A percentile compares a stretch with the other conserved stretches of the same genome.
phyloP scores from a whole-genome alignment of 371 early-diverging fungal species.

The Mucor ambiguus region DNA sequence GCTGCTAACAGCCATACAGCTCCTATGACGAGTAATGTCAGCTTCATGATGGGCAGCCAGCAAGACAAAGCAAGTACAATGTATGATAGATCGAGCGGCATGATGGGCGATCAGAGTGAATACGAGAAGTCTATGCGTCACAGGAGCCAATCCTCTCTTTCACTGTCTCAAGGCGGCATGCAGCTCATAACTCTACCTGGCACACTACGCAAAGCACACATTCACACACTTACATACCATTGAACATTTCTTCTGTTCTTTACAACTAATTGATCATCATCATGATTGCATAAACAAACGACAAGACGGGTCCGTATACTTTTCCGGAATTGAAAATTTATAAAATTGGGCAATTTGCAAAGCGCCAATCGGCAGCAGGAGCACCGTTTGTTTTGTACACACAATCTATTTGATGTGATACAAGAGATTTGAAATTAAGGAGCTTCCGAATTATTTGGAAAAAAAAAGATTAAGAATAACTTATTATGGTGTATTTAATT shows the following conservation, averaged over 20 bases:
- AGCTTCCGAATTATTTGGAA: neutral
- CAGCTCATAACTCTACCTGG: constrained; percentile 45
- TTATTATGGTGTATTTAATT: neutral
- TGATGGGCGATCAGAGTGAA: constrained; percentile 23
- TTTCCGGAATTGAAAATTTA: neutral
- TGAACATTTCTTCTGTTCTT: neutral
- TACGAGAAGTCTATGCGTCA: constrained; percentile 33
- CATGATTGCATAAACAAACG: no score
- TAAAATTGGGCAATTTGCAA: neutral
- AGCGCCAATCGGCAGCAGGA: neutral
- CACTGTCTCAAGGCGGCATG: constrained; percentile 35
- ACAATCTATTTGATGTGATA: constrained; percentile 2
- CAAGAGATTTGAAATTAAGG: neutral
- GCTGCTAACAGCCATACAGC: constrained; percentile 21
- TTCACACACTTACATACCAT: neutral
- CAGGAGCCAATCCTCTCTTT: constrained; percentile 42
- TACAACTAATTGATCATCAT: no score
- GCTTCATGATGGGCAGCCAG: constrained; percentile 14
- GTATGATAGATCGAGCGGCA: constrained; percentile 12
- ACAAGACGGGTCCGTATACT: no score
- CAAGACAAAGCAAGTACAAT: constrained; percentile 12
- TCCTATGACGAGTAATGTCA: constrained; percentile 22
- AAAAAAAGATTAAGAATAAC: neutral
- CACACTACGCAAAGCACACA: neutral
- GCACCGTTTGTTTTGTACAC: neutral